Evolutionary conservation across 768 basidiomycete genomes (phyloP).

Genomic region (Lactifluus volemus): DNA sequence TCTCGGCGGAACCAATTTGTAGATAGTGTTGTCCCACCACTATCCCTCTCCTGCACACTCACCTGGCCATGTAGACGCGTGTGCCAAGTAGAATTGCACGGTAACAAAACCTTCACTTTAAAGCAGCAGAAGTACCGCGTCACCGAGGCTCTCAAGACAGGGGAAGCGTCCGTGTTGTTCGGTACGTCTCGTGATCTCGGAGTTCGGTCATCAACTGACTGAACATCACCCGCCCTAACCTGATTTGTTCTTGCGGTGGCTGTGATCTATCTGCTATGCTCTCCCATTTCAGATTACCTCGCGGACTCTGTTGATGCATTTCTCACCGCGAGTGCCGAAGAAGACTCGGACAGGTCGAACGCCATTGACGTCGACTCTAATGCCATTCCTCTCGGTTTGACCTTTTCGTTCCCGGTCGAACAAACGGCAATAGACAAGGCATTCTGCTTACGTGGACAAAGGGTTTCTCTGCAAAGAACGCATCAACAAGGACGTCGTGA

Average conservation of each 20-base stretch:
- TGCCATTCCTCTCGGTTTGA: slow-evolving; percentile 69
- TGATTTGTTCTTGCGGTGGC: background rate
- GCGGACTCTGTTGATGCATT: slow-evolving; percentile 96
- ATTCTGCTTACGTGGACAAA: slow-evolving; percentile 94
- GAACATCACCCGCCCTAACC: background rate
- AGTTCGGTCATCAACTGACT: background rate
- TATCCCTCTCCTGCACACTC: background rate
- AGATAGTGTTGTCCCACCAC: slow-evolving; percentile 26
- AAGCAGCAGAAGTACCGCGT: slow-evolving; percentile 97
- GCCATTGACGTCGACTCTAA: slow-evolving; percentile 32
- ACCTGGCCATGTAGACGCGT: slow-evolving; percentile 57
- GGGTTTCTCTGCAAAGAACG: slow-evolving; percentile 89
- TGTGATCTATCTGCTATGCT: background rate
- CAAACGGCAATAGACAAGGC: slow-evolving; percentile 87
- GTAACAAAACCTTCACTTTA: slow-evolving; percentile 81
- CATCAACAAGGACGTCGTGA: slow-evolving; percentile 85
- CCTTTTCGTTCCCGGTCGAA: slow-evolving; percentile 97
- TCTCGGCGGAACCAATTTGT: slow-evolving; percentile 97
- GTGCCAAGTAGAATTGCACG: slow-evolving; percentile 87
- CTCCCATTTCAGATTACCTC: slow-evolving; percentile 68
- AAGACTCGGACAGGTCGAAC: background rate
- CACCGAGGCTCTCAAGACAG: slow-evolving; percentile 86
- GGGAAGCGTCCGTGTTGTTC: slow-evolving; percentile 80
- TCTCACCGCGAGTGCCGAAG: slow-evolving; percentile 48
- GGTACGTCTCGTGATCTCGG: slow-evolving; percentile 37